These are phyloP conservation scores for Mortierella sp. DNA, from an alignment of 371 early-diverging fungal species.

Conservation along the genomic window DNA sequence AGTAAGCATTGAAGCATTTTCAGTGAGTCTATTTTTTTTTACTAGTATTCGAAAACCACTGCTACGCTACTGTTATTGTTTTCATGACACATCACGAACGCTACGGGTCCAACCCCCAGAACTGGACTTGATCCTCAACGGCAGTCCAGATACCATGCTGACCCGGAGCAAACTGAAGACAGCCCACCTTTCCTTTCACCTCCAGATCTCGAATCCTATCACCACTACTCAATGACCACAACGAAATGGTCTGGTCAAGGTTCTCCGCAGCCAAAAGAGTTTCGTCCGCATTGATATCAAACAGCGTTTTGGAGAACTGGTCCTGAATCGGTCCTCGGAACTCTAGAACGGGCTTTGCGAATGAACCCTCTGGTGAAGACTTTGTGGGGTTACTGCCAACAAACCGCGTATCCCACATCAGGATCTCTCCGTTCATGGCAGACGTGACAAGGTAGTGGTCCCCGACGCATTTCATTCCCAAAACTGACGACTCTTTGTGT, in stretches of 20 bases:
- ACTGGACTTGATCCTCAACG: constrained; percentile 27
- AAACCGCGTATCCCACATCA: constrained; percentile 54
- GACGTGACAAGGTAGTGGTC: constrained; percentile 45
- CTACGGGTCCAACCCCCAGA: constrained; percentile 24
- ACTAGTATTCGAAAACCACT: no score
- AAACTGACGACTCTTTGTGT: constrained; percentile 42
- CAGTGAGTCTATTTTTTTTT: no score
- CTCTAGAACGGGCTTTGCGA: constrained; percentile 33
- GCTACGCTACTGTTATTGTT: no score
- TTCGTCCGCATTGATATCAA: constrained; percentile 36
- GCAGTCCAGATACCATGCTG: constrained; percentile 41
- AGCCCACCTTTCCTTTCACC: constrained; percentile 13
- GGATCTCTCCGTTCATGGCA: constrained; percentile 55
- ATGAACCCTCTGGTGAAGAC: background rate
- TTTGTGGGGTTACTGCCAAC: background rate
- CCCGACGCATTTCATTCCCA: constrained; percentile 34
- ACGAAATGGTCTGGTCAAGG: constrained; percentile 26
- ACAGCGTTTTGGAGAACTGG: constrained; percentile 32
- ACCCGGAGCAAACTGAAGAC: constrained; percentile 26
- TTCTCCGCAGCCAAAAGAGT: constrained; percentile 42
- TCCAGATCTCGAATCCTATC: constrained; percentile 40
- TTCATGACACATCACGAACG: background rate
- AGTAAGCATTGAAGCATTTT: no score
- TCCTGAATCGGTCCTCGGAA: constrained; percentile 27
- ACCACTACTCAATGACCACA: constrained; percentile 50